Evolutionary conservation across 257 asterid species (phyloP).

Genomic region (Mentha longifolia): DNA sequence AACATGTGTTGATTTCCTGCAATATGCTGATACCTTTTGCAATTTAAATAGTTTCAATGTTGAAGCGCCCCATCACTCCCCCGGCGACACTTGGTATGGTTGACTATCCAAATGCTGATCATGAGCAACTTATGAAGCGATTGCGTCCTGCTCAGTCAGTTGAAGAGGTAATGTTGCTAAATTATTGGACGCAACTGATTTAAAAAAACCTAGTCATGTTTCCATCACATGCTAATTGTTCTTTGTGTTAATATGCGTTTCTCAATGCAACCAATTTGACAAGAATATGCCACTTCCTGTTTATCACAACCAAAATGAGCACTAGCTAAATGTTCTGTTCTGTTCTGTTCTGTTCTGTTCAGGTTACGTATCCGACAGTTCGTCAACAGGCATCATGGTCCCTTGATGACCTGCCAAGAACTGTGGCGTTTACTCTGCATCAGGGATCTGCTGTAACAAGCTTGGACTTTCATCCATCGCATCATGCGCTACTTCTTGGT

Average conservation of each 20-base stretch:
- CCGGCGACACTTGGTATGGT: conserved; percentile 92
- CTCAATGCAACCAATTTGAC: not conserved
- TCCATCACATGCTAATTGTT: conserved; percentile 15
- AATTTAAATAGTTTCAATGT: conserved; percentile 61
- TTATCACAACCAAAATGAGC: conserved; percentile 19
- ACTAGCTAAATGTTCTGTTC: conserved; percentile 24
- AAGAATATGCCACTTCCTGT: not conserved
- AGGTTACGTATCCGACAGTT: conserved; percentile 91
- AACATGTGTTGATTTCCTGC: conserved; percentile 20
- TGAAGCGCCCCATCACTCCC: conserved; percentile 97
- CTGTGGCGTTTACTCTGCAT: conserved; percentile 82
- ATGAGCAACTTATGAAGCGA: conserved; percentile 95
- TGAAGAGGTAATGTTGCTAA: conserved; percentile 73
- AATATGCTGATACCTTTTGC: conserved; percentile 2
- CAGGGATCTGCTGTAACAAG: conserved; percentile 87
- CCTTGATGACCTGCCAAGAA: conserved; percentile 89
- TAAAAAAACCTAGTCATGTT: not conserved
- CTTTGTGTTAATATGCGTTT: not conserved
- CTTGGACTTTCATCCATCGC: conserved; percentile 96
- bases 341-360: conserved; percentile 29
- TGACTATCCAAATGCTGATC: conserved; percentile 87
- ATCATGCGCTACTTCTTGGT: conserved; percentile 87
- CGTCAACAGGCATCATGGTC: conserved; percentile 91
- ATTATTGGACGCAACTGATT: conserved; percentile 18
- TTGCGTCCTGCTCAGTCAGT: conserved; percentile 90